A percentile compares a stretch with the other conserved stretches of the same genome.
These are phyloP conservation scores for Aphanomyces euteiches DNA, from an alignment of 352 stramenopile species.

Conservation along the genomic window DNA sequence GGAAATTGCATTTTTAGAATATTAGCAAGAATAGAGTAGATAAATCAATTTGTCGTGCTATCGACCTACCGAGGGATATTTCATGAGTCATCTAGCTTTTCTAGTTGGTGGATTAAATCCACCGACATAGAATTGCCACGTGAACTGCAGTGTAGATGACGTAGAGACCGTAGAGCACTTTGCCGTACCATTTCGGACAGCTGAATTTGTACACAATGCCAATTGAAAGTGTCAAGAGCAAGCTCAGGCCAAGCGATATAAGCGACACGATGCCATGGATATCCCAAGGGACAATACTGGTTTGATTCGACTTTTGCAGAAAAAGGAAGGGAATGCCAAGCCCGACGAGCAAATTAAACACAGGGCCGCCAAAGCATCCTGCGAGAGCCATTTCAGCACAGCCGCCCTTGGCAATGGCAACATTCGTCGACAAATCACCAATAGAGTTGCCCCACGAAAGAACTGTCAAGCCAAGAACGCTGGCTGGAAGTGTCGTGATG, in stretches of 20 bases:
- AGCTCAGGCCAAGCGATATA: conserved; percentile 58
- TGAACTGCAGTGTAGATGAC: conserved; percentile 69
- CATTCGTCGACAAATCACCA: conserved; percentile 76
- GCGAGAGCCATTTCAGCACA: conserved; percentile 85
- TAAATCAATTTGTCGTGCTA: too few species aligned
- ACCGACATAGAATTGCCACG: conserved; percentile 46
- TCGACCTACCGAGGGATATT: too few species aligned
- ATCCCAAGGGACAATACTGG: conserved; percentile 43
- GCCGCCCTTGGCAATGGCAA: conserved; percentile 71
- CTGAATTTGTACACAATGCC: conserved; percentile 51
- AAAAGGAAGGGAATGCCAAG: conserved; percentile 75
- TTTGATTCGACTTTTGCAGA: conserved; percentile 37
- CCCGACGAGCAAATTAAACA: conserved; percentile 80
- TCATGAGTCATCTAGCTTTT: too few species aligned
- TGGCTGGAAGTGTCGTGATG: conserved; percentile 74
- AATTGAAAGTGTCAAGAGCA: conserved; percentile 49
- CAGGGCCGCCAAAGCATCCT: conserved; percentile 74
- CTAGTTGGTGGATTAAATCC: not conserved
- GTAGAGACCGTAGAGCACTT: conserved; percentile 65
- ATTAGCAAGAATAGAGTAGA: too few species aligned
- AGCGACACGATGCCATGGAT: conserved; percentile 69
- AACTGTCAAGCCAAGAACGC: conserved; percentile 70
- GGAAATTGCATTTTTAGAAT: too few species aligned
- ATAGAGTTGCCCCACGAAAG: conserved; percentile 83
- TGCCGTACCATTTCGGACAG: conserved; percentile 69